Evolutionary conservation across 305 asterid genomes (phyloP).

Genomic region (Rubia peregrina): DNA sequence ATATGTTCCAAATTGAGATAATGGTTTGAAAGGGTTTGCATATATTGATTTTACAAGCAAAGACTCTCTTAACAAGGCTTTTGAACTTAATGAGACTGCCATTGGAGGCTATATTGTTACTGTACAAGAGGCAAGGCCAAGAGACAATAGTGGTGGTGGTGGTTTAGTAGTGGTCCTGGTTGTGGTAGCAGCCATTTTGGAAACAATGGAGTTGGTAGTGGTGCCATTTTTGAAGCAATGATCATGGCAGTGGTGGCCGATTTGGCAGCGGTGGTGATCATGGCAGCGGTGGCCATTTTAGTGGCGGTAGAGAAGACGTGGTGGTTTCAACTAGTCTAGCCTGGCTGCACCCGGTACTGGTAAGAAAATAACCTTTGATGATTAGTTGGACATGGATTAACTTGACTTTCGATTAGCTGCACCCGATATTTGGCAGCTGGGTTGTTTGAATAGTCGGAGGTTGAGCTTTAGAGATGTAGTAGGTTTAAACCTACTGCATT

Average conservation of each 20-base stretch:
- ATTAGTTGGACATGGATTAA: conserved; percentile 8
- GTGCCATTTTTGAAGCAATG: conserved; percentile 4
- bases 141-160: conserved; percentile 26
- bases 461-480: neutral
- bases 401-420: accelerated
- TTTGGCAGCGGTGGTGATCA: neutral
- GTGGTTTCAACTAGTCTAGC: conserved; percentile 32
- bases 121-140: conserved; percentile 68
- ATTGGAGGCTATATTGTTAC: conserved; percentile 31
- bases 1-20: conserved; percentile 58
- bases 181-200: conserved; percentile 29
- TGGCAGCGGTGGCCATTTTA: too few relatives aligned
- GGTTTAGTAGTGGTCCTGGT: conserved; percentile 17
- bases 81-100: conserved; percentile 46
- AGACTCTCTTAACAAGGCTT: conserved; percentile 42
- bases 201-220: conserved; percentile 30
- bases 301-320: conserved; percentile 21
- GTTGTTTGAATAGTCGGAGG: neutral
- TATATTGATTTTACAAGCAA: conserved; percentile 46
- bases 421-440: neutral
- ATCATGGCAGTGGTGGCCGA: conserved; percentile 25
- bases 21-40: conserved; percentile 54
- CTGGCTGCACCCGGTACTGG: conserved; percentile 22
- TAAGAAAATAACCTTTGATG: conserved; percentile 35
- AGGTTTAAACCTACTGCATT: too few relatives aligned